These are phyloP conservation scores for Trichophyton benhamiae DNA, from an alignment of 2,329 filamentous ascomycete species.

Conservation along the genomic window DNA sequence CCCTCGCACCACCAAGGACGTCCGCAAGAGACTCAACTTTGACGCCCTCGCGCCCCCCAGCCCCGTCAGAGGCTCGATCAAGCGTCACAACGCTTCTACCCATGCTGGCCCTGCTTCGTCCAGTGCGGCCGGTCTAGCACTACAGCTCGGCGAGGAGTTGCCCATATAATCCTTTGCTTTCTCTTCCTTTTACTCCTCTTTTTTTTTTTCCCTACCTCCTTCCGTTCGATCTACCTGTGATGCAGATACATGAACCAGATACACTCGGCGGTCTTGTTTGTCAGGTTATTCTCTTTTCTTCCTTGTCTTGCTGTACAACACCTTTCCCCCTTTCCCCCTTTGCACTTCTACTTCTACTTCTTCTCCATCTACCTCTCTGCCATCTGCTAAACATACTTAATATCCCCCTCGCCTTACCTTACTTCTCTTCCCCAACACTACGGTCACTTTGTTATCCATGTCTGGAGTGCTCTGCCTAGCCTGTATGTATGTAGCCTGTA, in stretches of 20 bases:
- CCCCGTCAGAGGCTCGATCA: conserved; percentile 37
- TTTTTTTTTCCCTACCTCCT: background rate
- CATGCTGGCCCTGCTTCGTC: background rate
- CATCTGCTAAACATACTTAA: conserved; percentile 1
- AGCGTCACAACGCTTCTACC: conserved; percentile 34
- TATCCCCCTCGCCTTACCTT: background rate
- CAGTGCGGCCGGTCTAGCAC: conserved; percentile 6
- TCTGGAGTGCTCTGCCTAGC: background rate
- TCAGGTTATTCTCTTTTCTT: background rate
- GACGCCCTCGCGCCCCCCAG: conserved; percentile 55
- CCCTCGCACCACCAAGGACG: conserved; percentile 53
- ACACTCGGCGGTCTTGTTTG: background rate
- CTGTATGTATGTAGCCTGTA: background rate
- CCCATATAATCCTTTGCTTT: conserved; percentile 1
- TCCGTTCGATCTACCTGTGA: background rate
- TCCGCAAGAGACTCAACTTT: conserved; percentile 69
- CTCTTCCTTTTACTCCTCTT: background rate
- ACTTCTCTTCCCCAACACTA: background rate
- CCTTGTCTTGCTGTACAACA: background rate
- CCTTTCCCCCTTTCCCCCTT: background rate
- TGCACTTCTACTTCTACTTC: background rate
- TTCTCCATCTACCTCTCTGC: background rate
- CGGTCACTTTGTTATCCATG: background rate
- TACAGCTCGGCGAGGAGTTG: conserved; percentile 11
- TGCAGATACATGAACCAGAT: background rate